Conservation (phyloP, 306 rosid genomes). For the Calophaca sinica region DNA sequence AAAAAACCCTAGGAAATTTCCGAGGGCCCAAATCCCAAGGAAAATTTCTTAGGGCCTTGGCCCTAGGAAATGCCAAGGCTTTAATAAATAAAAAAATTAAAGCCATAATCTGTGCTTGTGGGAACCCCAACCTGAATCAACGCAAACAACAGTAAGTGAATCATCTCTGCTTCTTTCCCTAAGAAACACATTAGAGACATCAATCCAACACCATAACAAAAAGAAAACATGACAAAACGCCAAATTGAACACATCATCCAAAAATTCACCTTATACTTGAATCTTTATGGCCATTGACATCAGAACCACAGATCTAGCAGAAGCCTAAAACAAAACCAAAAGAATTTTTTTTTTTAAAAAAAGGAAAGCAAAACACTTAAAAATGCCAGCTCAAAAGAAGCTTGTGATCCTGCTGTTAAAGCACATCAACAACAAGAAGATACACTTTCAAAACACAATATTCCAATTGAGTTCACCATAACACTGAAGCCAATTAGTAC, state of each 20-base stretch:
- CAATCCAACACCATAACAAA: constrained; percentile 33
- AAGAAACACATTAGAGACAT: constrained; percentile 36
- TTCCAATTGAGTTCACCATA: constrained; percentile 9
- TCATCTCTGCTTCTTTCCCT: constrained; percentile 76
- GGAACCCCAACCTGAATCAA: no score
- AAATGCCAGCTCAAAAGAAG: constrained; percentile 11
- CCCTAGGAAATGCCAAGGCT: no score
- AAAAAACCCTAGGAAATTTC: no score
- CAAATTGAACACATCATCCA: not conserved
- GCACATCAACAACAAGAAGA: not conserved
- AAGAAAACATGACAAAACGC: not conserved
- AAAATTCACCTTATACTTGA: constrained; percentile 59
- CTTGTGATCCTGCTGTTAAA: not conserved
- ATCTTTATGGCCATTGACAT: constrained; percentile 68
- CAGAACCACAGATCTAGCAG: constrained; percentile 57
- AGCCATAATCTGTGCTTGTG: no score
- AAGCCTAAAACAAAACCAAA: constrained; percentile 53
- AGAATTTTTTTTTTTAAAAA: not conserved
- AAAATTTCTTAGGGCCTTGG: no score
- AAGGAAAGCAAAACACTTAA: not conserved
- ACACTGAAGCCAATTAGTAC: not conserved
- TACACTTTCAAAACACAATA: constrained; percentile 1
- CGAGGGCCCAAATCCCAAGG: no score
- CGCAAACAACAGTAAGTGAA: constrained; percentile 44
- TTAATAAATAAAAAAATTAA: no score